These are phyloP conservation scores for Chrysosporium queenslandicum DNA, from an alignment of 2,329 filamentous ascomycete species.

Conservation along the genomic window DNA sequence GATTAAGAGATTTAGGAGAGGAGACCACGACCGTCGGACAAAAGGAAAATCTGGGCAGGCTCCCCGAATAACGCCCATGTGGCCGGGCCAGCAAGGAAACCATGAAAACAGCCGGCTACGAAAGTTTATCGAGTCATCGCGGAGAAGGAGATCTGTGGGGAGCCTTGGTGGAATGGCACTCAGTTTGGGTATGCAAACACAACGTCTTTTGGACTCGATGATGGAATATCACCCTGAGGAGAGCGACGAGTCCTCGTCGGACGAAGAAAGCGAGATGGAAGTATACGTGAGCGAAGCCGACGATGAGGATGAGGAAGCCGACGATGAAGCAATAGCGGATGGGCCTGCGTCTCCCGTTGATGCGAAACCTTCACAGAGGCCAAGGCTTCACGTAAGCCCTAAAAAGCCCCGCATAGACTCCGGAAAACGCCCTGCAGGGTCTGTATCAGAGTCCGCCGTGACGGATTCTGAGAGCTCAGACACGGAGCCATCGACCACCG, in stretches of 20 bases:
- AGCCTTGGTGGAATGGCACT: conserved; percentile 48
- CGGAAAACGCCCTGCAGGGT: conserved; percentile 3
- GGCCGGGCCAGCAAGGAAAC: conserved; percentile 25
- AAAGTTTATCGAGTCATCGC: conserved; percentile 53
- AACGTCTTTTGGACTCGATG: conserved; percentile 56
- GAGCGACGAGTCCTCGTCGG: conserved; percentile 37
- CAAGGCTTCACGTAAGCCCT: not conserved
- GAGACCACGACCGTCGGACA: conserved; percentile 15
- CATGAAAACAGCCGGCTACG: conserved; percentile 38
- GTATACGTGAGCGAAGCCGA: conserved; percentile 16
- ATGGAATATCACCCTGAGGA: conserved; percentile 42
- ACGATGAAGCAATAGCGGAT: not conserved
- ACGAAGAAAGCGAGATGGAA: conserved; percentile 32
- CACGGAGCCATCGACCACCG: not conserved
- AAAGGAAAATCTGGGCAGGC: conserved; percentile 14
- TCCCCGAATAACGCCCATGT: not conserved
- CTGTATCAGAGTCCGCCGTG: conserved; percentile 11
- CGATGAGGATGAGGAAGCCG: conserved; percentile 9
- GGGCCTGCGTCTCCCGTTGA: conserved; percentile 9
- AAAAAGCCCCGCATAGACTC: not conserved
- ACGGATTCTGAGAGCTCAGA: conserved; percentile 12
- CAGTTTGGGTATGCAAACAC: conserved; percentile 64
- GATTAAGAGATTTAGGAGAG: conserved; percentile 44
- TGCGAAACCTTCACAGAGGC: not conserved
- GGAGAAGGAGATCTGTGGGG: conserved; percentile 41